Evolutionary conservation across 2,329 filamentous ascomycete genomes (phyloP).

Genomic region (Fusarium protoensiforme): DNA sequence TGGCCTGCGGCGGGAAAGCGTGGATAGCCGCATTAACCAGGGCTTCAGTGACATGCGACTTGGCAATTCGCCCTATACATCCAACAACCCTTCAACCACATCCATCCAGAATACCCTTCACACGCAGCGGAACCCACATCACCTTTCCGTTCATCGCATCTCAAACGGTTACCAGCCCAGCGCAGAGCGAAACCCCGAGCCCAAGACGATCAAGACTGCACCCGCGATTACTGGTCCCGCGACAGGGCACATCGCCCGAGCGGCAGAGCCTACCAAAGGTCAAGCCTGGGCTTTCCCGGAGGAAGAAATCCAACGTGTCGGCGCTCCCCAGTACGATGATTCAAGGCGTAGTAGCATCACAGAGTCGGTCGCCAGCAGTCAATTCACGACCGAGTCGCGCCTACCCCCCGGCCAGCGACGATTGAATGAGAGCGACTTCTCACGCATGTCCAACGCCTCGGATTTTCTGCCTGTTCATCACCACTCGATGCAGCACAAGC

Average conservation of each 20-base stretch:
- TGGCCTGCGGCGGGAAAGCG: conserved; percentile 75
- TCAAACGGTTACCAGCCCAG: conserved; percentile 74
- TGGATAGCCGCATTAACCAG: conserved; percentile 82
- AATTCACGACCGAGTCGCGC: conserved; percentile 79
- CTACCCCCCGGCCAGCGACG: conserved; percentile 78
- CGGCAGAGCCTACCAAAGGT: conserved; percentile 83
- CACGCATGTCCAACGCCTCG: conserved; percentile 61
- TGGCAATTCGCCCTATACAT: conserved; percentile 75
- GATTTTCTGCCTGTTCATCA: conserved; percentile 75
- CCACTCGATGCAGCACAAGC: conserved; percentile 80
- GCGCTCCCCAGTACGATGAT: conserved; percentile 64
- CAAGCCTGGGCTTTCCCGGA: conserved; percentile 88
- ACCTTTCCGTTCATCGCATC: conserved; percentile 66
- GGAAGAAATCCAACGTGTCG: conserved; percentile 68
- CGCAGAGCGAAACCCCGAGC: conserved; percentile 67
- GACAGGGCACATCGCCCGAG: conserved; percentile 72
- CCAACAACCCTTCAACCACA: conserved; percentile 79
- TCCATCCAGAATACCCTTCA: conserved; percentile 79
- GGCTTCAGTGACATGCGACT: conserved; percentile 77
- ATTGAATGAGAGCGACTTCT: conserved; percentile 71
- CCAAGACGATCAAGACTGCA: conserved; percentile 71
- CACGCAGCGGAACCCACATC: conserved; percentile 72
- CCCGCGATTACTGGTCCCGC: conserved; percentile 81
- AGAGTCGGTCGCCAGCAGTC: conserved; percentile 82
- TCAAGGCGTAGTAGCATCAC: conserved; percentile 81